These are phyloP conservation scores for Colletotrichum filicis DNA, from an alignment of 2,329 filamentous ascomycete genomes.

Conservation along the genomic window DNA sequence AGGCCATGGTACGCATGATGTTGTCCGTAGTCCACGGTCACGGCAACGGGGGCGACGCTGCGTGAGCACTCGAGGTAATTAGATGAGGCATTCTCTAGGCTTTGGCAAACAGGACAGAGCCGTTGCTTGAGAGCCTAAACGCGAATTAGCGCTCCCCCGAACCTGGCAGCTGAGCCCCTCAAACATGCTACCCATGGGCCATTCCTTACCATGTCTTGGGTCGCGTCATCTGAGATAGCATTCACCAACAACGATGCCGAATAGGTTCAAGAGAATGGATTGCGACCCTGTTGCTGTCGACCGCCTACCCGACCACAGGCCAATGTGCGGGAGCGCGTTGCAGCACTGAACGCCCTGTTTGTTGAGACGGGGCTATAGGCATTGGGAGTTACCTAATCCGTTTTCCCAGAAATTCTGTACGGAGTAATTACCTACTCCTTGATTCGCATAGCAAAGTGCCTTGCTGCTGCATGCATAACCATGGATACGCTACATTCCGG, in stretches of 20 bases:
- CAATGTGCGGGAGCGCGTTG: neutral
- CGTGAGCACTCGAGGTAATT: neutral
- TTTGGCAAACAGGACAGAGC: too few species aligned
- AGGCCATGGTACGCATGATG: neutral
- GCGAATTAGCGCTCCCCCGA: neutral
- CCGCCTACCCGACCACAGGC: neutral
- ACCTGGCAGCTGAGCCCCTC: neutral
- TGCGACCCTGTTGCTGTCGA: neutral
- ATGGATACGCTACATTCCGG: neutral
- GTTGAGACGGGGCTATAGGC: neutral
- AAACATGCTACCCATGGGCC: neutral
- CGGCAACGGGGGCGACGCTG: neutral
- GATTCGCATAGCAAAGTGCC: neutral
- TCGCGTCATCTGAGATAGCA: neutral
- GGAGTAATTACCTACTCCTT: too few species aligned
- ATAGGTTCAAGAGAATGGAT: neutral
- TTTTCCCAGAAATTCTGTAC: neutral
- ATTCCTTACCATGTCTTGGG: neutral
- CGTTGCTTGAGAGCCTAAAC: neutral
- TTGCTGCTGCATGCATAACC: neutral
- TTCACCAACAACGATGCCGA: neutral
- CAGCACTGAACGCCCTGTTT: too few species aligned
- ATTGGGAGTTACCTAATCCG: neutral
- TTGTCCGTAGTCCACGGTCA: neutral
- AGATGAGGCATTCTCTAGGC: neutral